Conservation (phyloP, 2,329 filamentous ascomycete species). For the Fusarium oligoseptatum region DNA sequence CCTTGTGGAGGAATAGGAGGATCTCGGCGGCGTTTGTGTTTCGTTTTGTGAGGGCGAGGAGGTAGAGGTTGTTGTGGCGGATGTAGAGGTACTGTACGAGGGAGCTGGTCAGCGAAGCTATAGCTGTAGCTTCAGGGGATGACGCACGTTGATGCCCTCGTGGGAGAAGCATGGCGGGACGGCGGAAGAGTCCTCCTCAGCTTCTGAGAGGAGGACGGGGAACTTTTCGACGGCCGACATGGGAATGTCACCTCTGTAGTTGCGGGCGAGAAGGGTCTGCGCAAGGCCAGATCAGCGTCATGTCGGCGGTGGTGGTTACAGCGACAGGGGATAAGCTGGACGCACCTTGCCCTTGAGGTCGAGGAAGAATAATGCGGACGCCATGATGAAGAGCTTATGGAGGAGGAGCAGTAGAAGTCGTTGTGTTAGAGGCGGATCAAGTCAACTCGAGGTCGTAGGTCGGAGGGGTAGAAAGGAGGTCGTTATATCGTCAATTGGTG, state of each 20-base stretch:
- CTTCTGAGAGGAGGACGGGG: slow-evolving; percentile 93
- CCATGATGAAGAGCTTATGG: slow-evolving; percentile 72
- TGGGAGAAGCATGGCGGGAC: slow-evolving; percentile 98
- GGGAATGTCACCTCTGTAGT: slow-evolving; percentile 98
- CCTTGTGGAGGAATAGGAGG: slow-evolving; percentile 95
- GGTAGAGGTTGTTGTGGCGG: slow-evolving; percentile 98
- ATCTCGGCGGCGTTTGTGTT: slow-evolving; percentile 99
- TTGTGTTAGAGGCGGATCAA: slow-evolving; percentile 16
- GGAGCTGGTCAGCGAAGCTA: slow-evolving; percentile 32
- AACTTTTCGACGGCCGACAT: slow-evolving; percentile 99
- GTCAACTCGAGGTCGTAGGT: slow-evolving; percentile 22
- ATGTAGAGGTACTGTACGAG: slow-evolving; percentile 92
- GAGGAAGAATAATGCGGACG: slow-evolving; percentile 97
- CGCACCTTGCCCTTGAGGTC: slow-evolving; percentile 98
- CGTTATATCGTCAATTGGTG: slow-evolving; percentile 43
- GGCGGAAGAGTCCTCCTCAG: slow-evolving; percentile 98
- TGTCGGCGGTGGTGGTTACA: slow-evolving; percentile 18
- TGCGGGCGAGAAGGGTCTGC: slow-evolving; percentile 96
- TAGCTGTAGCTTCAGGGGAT: slow-evolving; percentile 9
- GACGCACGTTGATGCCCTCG: slow-evolving; percentile 94
- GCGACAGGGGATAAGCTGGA: slow-evolving; percentile 10
- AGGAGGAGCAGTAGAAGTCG: slow-evolving; percentile 28
- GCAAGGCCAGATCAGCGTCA: slow-evolving; percentile 40
- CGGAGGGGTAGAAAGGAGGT: slow-evolving; percentile 46
- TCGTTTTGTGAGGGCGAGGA: slow-evolving; percentile 96